A percentile compares a stretch with the other conserved stretches of the same genome.
Evolutionary conservation across 176 grass and related monocot species (phyloP).

Genomic region (Luzula sylvatica): DNA sequence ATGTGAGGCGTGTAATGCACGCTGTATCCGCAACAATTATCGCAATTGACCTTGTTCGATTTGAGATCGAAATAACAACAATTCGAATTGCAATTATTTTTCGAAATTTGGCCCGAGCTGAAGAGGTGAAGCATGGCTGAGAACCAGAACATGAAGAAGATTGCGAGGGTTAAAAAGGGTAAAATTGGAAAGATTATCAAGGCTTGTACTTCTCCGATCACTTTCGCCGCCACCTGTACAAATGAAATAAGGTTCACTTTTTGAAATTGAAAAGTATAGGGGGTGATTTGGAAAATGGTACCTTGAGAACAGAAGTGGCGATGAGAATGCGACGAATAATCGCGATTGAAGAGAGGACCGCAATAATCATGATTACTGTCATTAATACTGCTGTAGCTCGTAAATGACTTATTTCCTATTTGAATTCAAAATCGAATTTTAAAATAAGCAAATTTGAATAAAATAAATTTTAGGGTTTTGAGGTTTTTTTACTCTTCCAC

Average conservation of each 20-base stretch:
- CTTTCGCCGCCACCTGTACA: slow-evolving; percentile 91
- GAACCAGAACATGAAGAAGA: slow-evolving; percentile 99
- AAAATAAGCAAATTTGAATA: slow-evolving; percentile 7
- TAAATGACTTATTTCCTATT: slow-evolving; percentile 85
- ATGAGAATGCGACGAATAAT: slow-evolving; percentile 78
- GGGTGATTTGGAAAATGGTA: slow-evolving; percentile 8
- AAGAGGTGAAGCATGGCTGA: slow-evolving; percentile 88
- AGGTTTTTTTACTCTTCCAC: slow-evolving; percentile 53
- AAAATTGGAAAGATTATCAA: slow-evolving; percentile 90
- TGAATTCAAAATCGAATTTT: slow-evolving; percentile 6
- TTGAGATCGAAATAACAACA: slow-evolving; percentile 87
- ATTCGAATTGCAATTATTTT: slow-evolving; percentile 83
- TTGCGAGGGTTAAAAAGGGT: slow-evolving; percentile 58
- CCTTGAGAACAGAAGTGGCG: slow-evolving; percentile 88
- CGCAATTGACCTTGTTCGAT: slow-evolving; percentile 77
- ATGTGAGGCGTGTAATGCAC: slow-evolving; percentile 92
- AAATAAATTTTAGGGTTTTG: neutral
- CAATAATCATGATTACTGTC: slow-evolving; percentile 87
- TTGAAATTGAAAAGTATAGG: neutral
- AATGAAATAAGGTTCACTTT: too few species aligned
- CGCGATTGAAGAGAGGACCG: slow-evolving; percentile 76
- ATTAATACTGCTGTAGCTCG: slow-evolving; percentile 62
- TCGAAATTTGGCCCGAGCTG: slow-evolving; percentile 77
- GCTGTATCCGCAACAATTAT: slow-evolving; percentile 86
- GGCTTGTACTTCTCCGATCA: slow-evolving; percentile 95